Evolutionary conservation across 2,329 filamentous ascomycete genomes (phyloP).

Genomic region (Acrocalymma vagum): DNA sequence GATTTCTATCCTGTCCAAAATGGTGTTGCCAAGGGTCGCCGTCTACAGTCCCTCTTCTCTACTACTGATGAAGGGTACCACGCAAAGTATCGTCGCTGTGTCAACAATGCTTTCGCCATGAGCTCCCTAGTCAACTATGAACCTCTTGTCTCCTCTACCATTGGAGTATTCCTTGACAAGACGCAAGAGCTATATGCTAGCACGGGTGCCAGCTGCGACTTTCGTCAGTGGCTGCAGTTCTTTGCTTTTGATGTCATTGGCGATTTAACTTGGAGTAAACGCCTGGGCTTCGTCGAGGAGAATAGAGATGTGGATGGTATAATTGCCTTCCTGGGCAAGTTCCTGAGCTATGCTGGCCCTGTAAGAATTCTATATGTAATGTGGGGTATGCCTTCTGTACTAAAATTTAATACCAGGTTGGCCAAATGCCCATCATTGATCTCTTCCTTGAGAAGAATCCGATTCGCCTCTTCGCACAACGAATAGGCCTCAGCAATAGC

Average conservation of each 20-base stretch:
- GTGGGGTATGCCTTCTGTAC: slow-evolving; percentile 7
- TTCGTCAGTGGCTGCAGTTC: slow-evolving; percentile 78
- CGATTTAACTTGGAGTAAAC: slow-evolving; percentile 78
- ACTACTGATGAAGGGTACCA: slow-evolving; percentile 80
- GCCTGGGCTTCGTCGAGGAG: slow-evolving; percentile 77
- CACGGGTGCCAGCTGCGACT: slow-evolving; percentile 63
- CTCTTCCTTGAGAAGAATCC: slow-evolving; percentile 78
- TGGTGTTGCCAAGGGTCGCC: slow-evolving; percentile 72
- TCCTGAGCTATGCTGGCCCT: slow-evolving; percentile 77
- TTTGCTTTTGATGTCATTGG: slow-evolving; percentile 86
- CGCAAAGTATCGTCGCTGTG: slow-evolving; percentile 75
- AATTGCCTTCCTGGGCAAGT: slow-evolving; percentile 67
- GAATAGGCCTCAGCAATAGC: slow-evolving; percentile 71
- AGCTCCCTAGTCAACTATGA: slow-evolving; percentile 80
- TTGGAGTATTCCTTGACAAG: slow-evolving; percentile 71
- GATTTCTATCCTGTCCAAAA: slow-evolving; percentile 84
- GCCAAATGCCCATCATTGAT: slow-evolving; percentile 78
- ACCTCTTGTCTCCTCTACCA: slow-evolving; percentile 79
- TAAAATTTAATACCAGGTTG: slow-evolving; percentile 60
- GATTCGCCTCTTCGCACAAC: slow-evolving; percentile 71
- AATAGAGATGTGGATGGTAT: slow-evolving; percentile 81
- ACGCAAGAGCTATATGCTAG: slow-evolving; percentile 54
- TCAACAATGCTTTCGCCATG: slow-evolving; percentile 82
- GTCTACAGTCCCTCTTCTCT: slow-evolving; percentile 77
- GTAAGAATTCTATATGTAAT: slow-evolving; percentile 52